Base-by-base conservation (phyloP, 2,329 filamentous ascomycete genomes). In the Epicoccum sorghinum region DNA sequence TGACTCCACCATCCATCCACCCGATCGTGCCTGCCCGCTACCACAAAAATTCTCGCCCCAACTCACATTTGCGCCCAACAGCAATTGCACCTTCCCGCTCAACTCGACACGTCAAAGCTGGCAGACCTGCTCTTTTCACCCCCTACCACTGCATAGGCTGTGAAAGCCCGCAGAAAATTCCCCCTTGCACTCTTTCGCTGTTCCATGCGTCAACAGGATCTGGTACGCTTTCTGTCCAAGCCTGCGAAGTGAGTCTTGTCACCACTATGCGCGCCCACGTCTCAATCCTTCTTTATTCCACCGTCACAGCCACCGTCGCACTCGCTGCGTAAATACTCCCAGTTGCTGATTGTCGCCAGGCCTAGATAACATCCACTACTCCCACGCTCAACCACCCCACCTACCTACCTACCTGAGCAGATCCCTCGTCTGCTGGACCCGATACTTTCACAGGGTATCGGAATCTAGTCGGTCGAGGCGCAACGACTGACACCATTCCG, bases 191-290 rank as follows among this genome's bases (percentile, higher is more conserved):
- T 38, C 44, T 50, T 56, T 57, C 68, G 60, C 60, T 64, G 62
- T 77, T 90, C 86, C 88, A 96, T 96, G 92, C 93, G 86, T 89
- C 88, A 85, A 78, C 89, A 88, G 81, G 90, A 96, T 79, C 87
- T 96, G 73, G 86, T 96, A 75, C 90, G 91, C 81, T 95, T 96
- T 82, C 86, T 96, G 70, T 96, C 91, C 75, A 95, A 95, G 83
- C 91, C 91, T 75, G 90, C 91, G 78, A 96, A 96, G 92, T 96
- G 80, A 75, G 89, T 81, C 49, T 29, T 54, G 25, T 42, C 57
- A 48, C 52, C 27, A 40, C 46, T 47, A 51, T 56, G 42, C 32
- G 40, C 22, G 30, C 39, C 42, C 46, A n/a, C 12, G 30, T 27
- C 30, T 10, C 6, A n/a, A 7, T n/a, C 13, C 32, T 9, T 18